Evolutionary conservation across 2,329 filamentous ascomycete genomes (phyloP).

Genomic region (Hypomyces perniciosus): DNA sequence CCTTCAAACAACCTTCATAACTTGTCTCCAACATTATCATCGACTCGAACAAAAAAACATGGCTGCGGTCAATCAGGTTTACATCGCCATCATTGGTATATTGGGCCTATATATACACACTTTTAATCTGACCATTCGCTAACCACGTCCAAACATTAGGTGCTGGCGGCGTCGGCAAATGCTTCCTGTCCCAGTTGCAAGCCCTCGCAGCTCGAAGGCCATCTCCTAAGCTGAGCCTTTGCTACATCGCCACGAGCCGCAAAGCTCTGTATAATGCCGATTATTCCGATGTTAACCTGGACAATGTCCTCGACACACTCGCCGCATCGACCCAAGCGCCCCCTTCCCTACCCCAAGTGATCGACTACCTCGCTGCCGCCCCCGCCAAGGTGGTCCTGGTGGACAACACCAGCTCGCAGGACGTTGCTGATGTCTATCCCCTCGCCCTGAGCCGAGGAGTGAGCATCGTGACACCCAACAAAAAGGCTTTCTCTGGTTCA

Average conservation of each 20-base stretch:
- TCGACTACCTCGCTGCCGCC: slow-evolving; percentile 70
- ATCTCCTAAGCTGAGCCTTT: slow-evolving; percentile 65
- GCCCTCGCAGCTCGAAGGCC: slow-evolving; percentile 59
- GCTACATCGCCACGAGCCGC: slow-evolving; percentile 80
- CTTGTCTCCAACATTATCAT: background rate
- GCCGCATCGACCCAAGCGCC: slow-evolving; percentile 58
- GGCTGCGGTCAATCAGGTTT: slow-evolving; percentile 42
- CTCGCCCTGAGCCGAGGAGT: slow-evolving; percentile 73
- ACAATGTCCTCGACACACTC: slow-evolving; percentile 56
- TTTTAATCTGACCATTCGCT: slow-evolving; percentile 7
- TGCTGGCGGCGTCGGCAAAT: slow-evolving; percentile 86
- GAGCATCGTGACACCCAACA: slow-evolving; percentile 93
- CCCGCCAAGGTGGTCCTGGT: slow-evolving; percentile 77
- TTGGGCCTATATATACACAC: background rate
- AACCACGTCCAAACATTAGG: slow-evolving; percentile 45
- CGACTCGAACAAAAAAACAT: slow-evolving; percentile 23
- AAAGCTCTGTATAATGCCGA: slow-evolving; percentile 71
- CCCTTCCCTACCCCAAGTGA: slow-evolving; percentile 62
- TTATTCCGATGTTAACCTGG: slow-evolving; percentile 62
- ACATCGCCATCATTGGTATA: slow-evolving; percentile 48
- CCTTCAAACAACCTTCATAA: slow-evolving; percentile 17
- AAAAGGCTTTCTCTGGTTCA: slow-evolving; percentile 89
- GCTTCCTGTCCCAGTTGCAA: slow-evolving; percentile 79
- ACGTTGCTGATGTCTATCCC: slow-evolving; percentile 78
- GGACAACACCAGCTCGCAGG: slow-evolving; percentile 92